A percentile compares a stretch with the other conserved stretches of the same genome.
Conservation (phyloP, 163 green algal species). For the Scenedesmus sp. region DNA sequence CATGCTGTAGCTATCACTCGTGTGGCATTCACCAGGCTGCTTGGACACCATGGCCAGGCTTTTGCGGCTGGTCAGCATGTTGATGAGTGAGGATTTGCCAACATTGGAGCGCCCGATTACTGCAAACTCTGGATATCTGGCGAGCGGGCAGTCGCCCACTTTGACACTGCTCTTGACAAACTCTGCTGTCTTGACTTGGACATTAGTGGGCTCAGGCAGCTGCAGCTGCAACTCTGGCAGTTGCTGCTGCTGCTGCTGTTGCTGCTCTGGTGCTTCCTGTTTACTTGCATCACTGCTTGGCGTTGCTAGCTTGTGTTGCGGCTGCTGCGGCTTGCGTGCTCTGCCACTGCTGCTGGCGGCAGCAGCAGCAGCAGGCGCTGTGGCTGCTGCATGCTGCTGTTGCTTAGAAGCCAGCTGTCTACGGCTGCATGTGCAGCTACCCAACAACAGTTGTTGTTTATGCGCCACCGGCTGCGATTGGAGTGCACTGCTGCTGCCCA, state of each 20-base stretch:
- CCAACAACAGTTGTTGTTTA: not conserved
- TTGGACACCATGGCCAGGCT: constrained; percentile 94
- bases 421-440: not conserved
- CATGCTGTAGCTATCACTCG: too few species aligned
- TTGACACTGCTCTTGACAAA: constrained; percentile 86
- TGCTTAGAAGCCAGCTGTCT: not conserved
- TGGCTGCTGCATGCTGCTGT: not conserved
- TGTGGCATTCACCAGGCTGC: constrained; percentile 80
- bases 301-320: not conserved
- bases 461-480: not conserved
- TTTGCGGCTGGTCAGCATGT: constrained; percentile 92
- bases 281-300: not conserved
- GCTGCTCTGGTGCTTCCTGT: not conserved
- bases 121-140: constrained; percentile 91
- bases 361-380: not conserved
- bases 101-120: constrained; percentile 99
- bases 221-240: constrained; percentile 47
- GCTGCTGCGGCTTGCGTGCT: not conserved
- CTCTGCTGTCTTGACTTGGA: constrained; percentile 70
- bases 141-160: constrained; percentile 81
- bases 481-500: not conserved
- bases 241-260: not conserved
- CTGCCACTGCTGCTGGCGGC: not conserved
- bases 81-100: constrained; percentile 99
- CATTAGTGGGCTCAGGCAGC: constrained; percentile 52